phyloP scores from a whole-genome alignment of 2,329 filamentous ascomycete genomes.

The Colletotrichum sp. region DNA sequence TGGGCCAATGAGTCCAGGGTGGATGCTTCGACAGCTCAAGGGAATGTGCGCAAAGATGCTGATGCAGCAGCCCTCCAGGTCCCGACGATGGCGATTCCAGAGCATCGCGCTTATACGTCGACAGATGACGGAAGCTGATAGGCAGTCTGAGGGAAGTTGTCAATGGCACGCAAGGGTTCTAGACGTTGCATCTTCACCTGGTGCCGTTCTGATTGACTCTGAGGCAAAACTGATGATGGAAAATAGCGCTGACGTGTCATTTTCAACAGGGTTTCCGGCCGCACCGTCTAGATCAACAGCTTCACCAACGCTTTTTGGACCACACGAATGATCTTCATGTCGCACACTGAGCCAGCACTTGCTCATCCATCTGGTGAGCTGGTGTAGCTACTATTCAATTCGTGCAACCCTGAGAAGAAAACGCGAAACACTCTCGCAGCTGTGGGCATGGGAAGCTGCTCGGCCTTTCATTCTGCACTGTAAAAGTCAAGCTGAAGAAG shows the following conservation, averaged over 20 bases:
- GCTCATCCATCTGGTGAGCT: neutral
- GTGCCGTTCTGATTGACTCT: neutral
- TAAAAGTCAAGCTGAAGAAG: too few relatives aligned
- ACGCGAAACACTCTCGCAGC: neutral
- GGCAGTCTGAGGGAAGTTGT: neutral
- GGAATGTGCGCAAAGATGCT: neutral
- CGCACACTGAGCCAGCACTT: neutral
- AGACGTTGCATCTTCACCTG: neutral
- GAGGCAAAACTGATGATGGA: neutral
- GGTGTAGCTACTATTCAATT: neutral
- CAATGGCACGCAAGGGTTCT: neutral
- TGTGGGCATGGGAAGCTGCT: neutral
- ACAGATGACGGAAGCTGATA: neutral
- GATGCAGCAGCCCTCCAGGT: neutral
- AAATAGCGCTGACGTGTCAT: neutral
- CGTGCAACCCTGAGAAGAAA: too few relatives aligned
- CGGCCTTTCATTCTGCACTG: neutral
- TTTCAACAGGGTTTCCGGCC: neutral
- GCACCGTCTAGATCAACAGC: neutral
- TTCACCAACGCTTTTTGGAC: neutral
- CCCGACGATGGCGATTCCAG: neutral
- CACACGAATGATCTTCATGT: neutral
- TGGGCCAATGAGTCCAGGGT: neutral
- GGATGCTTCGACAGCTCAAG: neutral
- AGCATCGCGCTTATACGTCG: neutral